These are phyloP conservation scores for Xerocomus potaroensis DNA, from an alignment of 768 basidiomycete species.

Conservation along the genomic window DNA sequence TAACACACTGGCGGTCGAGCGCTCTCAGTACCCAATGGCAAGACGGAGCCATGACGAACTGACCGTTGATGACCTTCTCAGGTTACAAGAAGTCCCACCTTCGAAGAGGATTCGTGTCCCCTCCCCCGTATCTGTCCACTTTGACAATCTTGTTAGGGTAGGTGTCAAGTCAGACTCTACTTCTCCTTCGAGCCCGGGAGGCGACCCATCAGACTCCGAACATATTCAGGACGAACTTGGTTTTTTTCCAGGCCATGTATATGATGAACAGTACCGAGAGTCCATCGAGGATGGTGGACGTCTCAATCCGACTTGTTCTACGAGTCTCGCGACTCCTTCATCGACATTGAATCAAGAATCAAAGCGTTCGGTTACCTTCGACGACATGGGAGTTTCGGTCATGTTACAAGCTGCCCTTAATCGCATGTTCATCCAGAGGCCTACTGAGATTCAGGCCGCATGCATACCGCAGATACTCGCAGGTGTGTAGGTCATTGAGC, in stretches of 20 bases:
- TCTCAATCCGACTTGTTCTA: constrained; percentile 20
- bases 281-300: constrained; percentile 14
- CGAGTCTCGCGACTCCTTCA: constrained; percentile 11
- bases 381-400: constrained; percentile 54
- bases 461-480: constrained; percentile 85
- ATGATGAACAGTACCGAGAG: neutral
- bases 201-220: constrained; percentile 19
- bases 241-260: constrained; percentile 5
- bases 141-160: neutral
- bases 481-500: constrained; percentile 39
- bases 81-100: constrained; percentile 39
- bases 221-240: constrained; percentile 9
- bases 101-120: constrained; percentile 33
- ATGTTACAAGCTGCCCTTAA: constrained; percentile 60
- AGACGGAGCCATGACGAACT: constrained; percentile 20
- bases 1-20: no score
- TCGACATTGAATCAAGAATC: constrained; percentile 4
- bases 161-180: constrained; percentile 4
- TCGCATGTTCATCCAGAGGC: constrained; percentile 79
- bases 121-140: constrained; percentile 1
- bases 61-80: constrained; percentile 46
- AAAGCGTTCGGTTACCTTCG: constrained; percentile 37
- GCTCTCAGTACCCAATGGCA: constrained; percentile 16
- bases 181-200: constrained; percentile 4
- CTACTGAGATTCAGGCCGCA: constrained; percentile 85